A percentile compares a stretch with the other conserved stretches of the same genome.
Evolutionary conservation across 2,329 filamentous ascomycete genomes (phyloP).

Genomic region (Xylariaceae sp.): DNA sequence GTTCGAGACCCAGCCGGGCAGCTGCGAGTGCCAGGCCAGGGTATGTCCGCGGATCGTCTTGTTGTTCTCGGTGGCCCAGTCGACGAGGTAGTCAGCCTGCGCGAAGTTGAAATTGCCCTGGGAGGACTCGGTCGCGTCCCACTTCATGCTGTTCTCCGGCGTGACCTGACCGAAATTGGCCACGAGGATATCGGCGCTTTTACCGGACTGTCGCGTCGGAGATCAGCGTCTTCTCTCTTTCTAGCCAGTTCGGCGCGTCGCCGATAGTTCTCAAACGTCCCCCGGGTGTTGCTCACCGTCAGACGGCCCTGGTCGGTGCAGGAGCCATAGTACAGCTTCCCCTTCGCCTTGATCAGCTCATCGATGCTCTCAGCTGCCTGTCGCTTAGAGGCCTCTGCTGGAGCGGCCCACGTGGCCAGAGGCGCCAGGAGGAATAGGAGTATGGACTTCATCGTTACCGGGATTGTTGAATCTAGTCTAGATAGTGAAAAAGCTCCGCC

Average conservation of each 20-base stretch:
- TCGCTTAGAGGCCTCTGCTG: slow-evolving; percentile 39
- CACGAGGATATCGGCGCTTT: slow-evolving; percentile 60
- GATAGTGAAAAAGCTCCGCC: background rate
- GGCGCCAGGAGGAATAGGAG: slow-evolving; percentile 42
- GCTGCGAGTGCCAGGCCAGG: slow-evolving; percentile 65
- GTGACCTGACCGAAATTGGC: slow-evolving; percentile 67
- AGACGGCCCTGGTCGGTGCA: slow-evolving; percentile 58
- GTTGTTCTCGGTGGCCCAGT: slow-evolving; percentile 59
- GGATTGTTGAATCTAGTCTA: slow-evolving; percentile 9
- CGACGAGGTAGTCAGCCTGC: slow-evolving; percentile 60
- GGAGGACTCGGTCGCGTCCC: slow-evolving; percentile 52
- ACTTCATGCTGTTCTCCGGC: slow-evolving; percentile 73
- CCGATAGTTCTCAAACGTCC: too few relatives aligned
- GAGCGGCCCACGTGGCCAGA: slow-evolving; percentile 38
- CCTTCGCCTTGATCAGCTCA: slow-evolving; percentile 59
- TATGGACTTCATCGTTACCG: slow-evolving; percentile 36
- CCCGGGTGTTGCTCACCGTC: slow-evolving; percentile 20
- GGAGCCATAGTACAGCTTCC: slow-evolving; percentile 68
- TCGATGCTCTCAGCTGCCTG: slow-evolving; percentile 55
- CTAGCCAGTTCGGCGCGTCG: too few relatives aligned
- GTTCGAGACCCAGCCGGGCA: slow-evolving; percentile 60
- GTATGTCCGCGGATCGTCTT: slow-evolving; percentile 68
- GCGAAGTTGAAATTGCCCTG: slow-evolving; percentile 58
- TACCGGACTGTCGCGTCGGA: slow-evolving; percentile 32
- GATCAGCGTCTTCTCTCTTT: background rate